phyloP scores from a whole-genome alignment of 2,329 filamentous ascomycete species.

The Aurifilum marmelostoma region DNA sequence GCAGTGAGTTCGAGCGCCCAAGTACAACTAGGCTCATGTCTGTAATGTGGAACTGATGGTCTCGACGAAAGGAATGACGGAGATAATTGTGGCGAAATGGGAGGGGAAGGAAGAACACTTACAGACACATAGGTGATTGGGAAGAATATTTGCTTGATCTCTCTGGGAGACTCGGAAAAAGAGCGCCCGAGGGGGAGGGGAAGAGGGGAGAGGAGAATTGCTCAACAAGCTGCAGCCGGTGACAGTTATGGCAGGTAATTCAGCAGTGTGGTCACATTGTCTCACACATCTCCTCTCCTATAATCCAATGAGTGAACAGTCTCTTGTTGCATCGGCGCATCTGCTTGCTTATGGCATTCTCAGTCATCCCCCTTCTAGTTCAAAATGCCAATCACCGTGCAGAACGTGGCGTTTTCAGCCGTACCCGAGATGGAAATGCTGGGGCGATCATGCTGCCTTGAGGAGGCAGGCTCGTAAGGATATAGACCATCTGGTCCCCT shows the following conservation, averaged over 20 bases:
- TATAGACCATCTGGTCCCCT: not conserved
- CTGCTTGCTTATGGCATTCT: not conserved
- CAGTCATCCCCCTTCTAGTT: not conserved
- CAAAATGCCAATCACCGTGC: not conserved
- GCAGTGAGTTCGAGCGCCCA: too few species aligned
- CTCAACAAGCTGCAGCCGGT: not conserved
- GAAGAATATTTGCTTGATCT: too few species aligned
- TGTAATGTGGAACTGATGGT: too few species aligned
- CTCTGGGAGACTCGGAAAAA: not conserved
- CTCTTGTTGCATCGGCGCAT: not conserved
- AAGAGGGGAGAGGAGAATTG: not conserved
- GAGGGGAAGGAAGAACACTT: too few species aligned
- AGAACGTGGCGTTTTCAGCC: not conserved
- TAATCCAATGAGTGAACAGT: not conserved
- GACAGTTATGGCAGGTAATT: not conserved
- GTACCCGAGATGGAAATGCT: not conserved
- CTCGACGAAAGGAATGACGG: too few species aligned
- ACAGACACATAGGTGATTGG: too few species aligned
- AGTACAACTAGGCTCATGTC: too few species aligned
- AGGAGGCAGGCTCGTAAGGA: not conserved
- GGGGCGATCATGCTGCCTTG: not conserved
- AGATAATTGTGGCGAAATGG: too few species aligned
- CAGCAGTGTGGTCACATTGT: not conserved
- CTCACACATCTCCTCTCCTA: not conserved
- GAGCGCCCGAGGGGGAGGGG: not conserved